A percentile compares a stretch with the other conserved stretches of the same genome.
phyloP scores from a whole-genome alignment of 768 basidiomycete genomes.

The Saitozyma sp. region DNA sequence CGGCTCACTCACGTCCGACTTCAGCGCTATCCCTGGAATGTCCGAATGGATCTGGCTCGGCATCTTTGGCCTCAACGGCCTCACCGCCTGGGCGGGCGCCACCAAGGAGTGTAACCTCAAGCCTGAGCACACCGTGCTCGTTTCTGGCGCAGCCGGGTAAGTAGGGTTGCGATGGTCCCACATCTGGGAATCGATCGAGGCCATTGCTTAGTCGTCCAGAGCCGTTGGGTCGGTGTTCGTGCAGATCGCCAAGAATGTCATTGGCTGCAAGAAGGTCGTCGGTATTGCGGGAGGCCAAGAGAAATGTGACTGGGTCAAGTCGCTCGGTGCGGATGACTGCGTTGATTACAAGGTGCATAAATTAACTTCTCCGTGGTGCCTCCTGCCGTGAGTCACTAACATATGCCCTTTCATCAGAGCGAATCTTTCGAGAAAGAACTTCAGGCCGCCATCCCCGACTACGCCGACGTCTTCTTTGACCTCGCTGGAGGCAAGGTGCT shows the following conservation, averaged over 20 bases:
- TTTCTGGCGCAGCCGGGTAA: conserved; percentile 50
- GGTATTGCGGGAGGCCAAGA: conserved; percentile 47
- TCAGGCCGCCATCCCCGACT: conserved; percentile 20
- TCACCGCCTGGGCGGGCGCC: conserved; percentile 42
- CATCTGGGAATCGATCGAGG: too few relatives aligned
- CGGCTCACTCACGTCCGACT: neutral
- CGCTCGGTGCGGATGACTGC: conserved; percentile 49
- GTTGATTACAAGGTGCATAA: conserved; percentile 46
- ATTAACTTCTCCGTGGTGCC: too few relatives aligned
- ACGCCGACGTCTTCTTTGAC: conserved; percentile 32
- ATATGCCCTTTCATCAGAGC: neutral
- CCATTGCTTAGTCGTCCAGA: conserved; percentile 4
- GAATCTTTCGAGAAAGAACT: conserved; percentile 9
- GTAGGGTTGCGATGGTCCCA: neutral
- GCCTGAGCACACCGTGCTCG: conserved; percentile 33
- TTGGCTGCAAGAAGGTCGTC: conserved; percentile 46
- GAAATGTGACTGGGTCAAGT: conserved; percentile 50
- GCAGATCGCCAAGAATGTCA: conserved; percentile 47
- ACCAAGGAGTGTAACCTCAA: conserved; percentile 36
- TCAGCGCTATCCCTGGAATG: conserved; percentile 7
- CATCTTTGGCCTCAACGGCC: conserved; percentile 27
- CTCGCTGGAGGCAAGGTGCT: conserved; percentile 37
- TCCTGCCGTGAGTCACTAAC: too few relatives aligned
- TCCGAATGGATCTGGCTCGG: conserved; percentile 21
- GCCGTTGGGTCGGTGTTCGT: conserved; percentile 29